phyloP scores from a whole-genome alignment of 139 green algal species.

The Tetraselmis striata region DNA sequence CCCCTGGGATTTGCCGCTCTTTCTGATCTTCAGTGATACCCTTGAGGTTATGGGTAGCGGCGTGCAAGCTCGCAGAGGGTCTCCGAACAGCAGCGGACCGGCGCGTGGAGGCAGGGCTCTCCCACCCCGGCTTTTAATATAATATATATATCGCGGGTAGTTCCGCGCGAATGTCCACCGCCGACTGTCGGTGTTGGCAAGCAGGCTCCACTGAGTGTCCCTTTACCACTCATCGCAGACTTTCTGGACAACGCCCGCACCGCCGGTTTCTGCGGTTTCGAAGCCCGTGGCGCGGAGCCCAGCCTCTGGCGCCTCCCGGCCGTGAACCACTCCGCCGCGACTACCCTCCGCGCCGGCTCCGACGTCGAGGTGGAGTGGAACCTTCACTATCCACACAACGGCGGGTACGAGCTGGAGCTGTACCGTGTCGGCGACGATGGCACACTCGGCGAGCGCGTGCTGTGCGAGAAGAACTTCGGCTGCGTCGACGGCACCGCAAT shows the following conservation, averaged over 20 bases:
- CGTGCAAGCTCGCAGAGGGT: too few species aligned
- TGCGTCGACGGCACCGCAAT: conserved; percentile 18
- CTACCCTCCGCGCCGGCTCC: conserved; percentile 2
- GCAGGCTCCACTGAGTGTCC: too few species aligned
- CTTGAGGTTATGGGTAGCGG: too few species aligned
- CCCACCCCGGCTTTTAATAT: neutral
- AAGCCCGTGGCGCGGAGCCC: neutral
- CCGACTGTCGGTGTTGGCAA: neutral
- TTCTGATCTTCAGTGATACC: too few species aligned
- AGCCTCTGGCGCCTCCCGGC: conserved; percentile 13
- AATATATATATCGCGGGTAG: neutral
- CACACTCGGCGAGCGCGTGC: conserved; percentile 3
- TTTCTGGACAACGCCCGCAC: conserved; percentile 21
- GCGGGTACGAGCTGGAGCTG: conserved; percentile 22
- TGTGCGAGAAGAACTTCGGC: conserved; percentile 13
- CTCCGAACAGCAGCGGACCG: too few species aligned
- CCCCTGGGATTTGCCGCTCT: neutral
- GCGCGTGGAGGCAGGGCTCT: neutral
- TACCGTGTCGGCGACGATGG: conserved; percentile 10
- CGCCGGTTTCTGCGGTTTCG: conserved; percentile 11
- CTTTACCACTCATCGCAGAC: too few species aligned
- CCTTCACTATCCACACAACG: conserved; percentile 25
- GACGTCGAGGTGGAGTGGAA: conserved; percentile 15
- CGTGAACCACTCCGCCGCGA: conserved; percentile 1
- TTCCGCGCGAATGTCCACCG: neutral